Evolutionary conservation across 2,329 filamentous ascomycete species (phyloP).

Genomic region (Clarireedia monteithiana): DNA sequence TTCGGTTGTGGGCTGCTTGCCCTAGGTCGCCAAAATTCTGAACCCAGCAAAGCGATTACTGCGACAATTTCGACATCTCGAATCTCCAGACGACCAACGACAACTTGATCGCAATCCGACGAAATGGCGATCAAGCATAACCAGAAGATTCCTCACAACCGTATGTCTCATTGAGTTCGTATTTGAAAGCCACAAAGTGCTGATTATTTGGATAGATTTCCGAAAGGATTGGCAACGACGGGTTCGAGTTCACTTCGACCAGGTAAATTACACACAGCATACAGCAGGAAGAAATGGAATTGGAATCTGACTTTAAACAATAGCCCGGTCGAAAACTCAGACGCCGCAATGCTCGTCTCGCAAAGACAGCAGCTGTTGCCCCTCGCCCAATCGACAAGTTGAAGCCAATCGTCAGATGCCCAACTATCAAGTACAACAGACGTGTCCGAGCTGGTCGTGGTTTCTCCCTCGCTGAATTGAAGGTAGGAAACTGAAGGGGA

Average conservation of each 20-base stretch:
- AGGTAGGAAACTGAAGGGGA: slow-evolving; percentile 53
- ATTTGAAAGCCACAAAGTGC: slow-evolving; percentile 22
- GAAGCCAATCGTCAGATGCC: slow-evolving; percentile 93
- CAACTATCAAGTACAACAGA: slow-evolving; percentile 98
- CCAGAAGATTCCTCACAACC: slow-evolving; percentile 96
- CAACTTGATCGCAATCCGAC: slow-evolving; percentile 25
- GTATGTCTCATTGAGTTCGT: slow-evolving; percentile 45
- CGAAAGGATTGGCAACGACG: slow-evolving; percentile 99
- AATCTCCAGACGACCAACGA: slow-evolving; percentile 18
- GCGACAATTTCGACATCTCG: slow-evolving; percentile 16
- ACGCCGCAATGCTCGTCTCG: slow-evolving; percentile 82
- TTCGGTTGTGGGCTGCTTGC: slow-evolving; percentile 11
- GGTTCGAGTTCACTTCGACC: slow-evolving; percentile 99
- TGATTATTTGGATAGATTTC: slow-evolving; percentile 61
- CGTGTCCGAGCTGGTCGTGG: slow-evolving; percentile 92
- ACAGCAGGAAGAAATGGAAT: slow-evolving; percentile 22
- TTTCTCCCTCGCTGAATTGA: slow-evolving; percentile 95
- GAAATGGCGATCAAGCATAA: slow-evolving; percentile 95
- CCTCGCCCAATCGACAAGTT: slow-evolving; percentile 96
- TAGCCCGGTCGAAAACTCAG: slow-evolving; percentile 95
- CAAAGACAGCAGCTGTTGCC: slow-evolving; percentile 91
- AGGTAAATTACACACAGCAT: slow-evolving; percentile 55
- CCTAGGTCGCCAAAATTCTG: slow-evolving; percentile 10
- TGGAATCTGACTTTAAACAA: slow-evolving; percentile 26
- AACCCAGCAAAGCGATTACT: slow-evolving; percentile 9